Percentiles rank a stretch among this genome's conserved stretches.
phyloP scores from a whole-genome alignment of 2,329 filamentous ascomycete species.

The Fusarium sp. region DNA sequence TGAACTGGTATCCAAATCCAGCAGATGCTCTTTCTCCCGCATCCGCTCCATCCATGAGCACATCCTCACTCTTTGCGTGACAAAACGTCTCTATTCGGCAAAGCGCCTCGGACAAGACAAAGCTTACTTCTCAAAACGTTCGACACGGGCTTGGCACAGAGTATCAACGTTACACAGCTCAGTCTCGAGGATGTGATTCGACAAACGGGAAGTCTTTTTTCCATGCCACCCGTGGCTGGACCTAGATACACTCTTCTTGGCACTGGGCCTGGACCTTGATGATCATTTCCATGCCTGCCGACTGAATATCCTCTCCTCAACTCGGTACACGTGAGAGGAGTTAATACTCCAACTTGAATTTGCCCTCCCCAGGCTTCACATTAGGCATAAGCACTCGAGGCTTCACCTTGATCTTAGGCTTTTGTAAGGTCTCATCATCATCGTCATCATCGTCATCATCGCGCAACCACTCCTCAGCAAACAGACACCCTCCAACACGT shows the following conservation, averaged over 20 bases:
- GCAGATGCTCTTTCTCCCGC: not conserved
- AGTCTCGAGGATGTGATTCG: not conserved
- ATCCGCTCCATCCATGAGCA: not conserved
- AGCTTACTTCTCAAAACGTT: slow-evolving; percentile 27
- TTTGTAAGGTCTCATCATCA: not conserved
- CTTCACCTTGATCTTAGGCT: not conserved
- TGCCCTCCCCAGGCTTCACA: not conserved
- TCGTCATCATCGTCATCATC: not conserved
- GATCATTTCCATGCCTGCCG: not conserved
- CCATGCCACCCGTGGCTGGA: not conserved
- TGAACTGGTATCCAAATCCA: not conserved
- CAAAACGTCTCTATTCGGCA: slow-evolving; percentile 3
- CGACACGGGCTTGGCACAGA: not conserved
- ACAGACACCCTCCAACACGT: slow-evolving; percentile 1
- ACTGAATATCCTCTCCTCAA: not conserved
- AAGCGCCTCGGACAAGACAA: slow-evolving; percentile 11
- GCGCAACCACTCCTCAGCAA: slow-evolving; percentile 5
- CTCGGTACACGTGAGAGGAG: not conserved
- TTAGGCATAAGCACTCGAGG: not conserved
- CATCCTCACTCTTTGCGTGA: not conserved
- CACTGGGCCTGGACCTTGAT: not conserved
- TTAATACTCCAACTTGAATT: not conserved
- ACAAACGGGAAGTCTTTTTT: not conserved
- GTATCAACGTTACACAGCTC: not conserved
- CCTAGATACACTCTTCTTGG: not conserved